A percentile compares a stretch with the other conserved stretches of the same genome.
Evolutionary conservation across 2,329 filamentous ascomycete genomes (phyloP).

Genomic region (Neurospora sp.): DNA sequence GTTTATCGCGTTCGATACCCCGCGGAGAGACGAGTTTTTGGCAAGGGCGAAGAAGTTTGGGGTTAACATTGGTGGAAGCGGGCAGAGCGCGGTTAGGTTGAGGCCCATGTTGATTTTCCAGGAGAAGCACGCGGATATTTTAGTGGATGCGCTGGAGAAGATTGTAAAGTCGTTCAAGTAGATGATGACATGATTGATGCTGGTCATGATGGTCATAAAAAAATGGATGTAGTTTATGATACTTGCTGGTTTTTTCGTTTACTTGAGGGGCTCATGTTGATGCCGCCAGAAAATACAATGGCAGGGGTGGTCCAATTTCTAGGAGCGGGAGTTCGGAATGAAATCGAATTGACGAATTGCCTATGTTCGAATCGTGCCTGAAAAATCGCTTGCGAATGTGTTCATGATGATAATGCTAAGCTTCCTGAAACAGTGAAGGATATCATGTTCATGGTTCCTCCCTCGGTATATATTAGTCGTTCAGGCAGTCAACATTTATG

Average conservation of each 20-base stretch:
- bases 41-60: constrained; percentile 69
- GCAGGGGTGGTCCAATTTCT: not conserved
- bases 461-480: not conserved
- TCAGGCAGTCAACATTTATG: not conserved
- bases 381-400: not conserved
- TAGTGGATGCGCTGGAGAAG: constrained; percentile 72
- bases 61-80: constrained; percentile 81
- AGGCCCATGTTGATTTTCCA: constrained; percentile 90
- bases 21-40: constrained; percentile 69
- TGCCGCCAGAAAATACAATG: not conserved
- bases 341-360: not conserved
- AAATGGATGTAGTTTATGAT: not conserved
- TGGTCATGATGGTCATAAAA: not conserved
- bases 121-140: constrained; percentile 78
- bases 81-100: constrained; percentile 64
- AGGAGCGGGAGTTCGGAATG: not conserved
- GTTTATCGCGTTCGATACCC: constrained; percentile 86
- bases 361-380: not conserved
- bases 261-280: not conserved
- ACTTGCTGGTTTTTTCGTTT: not conserved
- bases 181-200: not conserved
- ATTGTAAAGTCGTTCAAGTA: constrained; percentile 32
- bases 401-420: not conserved
- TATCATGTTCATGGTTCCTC: not conserved
- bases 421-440: not conserved